Evolutionary conservation across 805 yeast species (phyloP), one percentile per base, ranked within the genome.

Genomic region (Sugiyamaella mastotermitis): DNA sequence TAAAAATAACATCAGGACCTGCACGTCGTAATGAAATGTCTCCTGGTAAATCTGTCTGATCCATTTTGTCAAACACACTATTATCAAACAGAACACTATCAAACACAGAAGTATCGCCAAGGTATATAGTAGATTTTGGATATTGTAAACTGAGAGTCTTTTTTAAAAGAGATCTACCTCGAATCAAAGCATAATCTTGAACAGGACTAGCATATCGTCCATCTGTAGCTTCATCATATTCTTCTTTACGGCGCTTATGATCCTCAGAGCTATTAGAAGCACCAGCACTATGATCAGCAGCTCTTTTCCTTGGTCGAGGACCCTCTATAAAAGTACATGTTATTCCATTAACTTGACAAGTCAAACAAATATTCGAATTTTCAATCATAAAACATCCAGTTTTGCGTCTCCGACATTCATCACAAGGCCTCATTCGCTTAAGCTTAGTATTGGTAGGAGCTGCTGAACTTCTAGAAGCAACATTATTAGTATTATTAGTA

Each of bases 71-170:
- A 20, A 79, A 57, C 21, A 69, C 72, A 24, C 85, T 75, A 28
- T 72, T 63, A 43, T 82, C 80, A 15, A 90, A 65, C 18, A 90
- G 67, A 10, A 74, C 69, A 18, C 75, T 67, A 56, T 90, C 97
- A 55, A 80, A 85, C 20, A 83, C 70, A 13, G 96, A 86, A 0
- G 95, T 83, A 1, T 94, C 79, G 1, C 97, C 97, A 15, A 88
- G 80, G 51, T 78, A 83, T 52, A 85, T 85, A 14, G 95, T 81
- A 0, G 95, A 86, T 41, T 96, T 66, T 1, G 97, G 96, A 51
- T 79, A 85, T 55, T 86, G 96, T 15, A 84, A 61, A n/a, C 83
- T 73, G 22, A 80, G 64, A 0, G 87, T 79, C 48, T 76, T 78
- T 51, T 78, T 80, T 46, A 81, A 66, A 18, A 81, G 58, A 3